These are phyloP conservation scores for Bertia moriformis DNA, from an alignment of 2,329 filamentous ascomycete genomes.

Conservation along the genomic window DNA sequence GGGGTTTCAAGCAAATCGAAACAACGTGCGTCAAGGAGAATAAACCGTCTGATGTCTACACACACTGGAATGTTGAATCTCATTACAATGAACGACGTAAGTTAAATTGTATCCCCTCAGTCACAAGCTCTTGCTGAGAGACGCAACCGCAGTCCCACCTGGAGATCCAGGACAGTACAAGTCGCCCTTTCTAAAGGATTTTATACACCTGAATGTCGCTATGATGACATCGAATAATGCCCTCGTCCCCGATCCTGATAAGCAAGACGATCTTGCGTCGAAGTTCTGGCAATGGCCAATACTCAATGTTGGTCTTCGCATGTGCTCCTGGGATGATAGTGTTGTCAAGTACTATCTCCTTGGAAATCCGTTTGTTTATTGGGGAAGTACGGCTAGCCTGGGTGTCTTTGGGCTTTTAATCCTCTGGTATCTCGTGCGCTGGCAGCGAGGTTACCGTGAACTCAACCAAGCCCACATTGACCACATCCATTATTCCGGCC, in stretches of 20 bases:
- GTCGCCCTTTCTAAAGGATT: slow-evolving; percentile 94
- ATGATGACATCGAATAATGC: slow-evolving; percentile 99
- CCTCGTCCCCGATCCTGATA: slow-evolving; percentile 90
- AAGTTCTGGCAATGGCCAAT: slow-evolving; percentile 98
- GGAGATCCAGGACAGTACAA: slow-evolving; percentile 84
- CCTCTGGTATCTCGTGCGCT: slow-evolving; percentile 76
- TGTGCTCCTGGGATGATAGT: slow-evolving; percentile 95
- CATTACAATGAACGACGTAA: slow-evolving; percentile 86
- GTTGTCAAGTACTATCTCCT: slow-evolving; percentile 97
- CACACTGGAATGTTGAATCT: slow-evolving; percentile 96
- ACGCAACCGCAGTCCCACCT: slow-evolving; percentile 51
- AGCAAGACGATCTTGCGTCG: slow-evolving; percentile 94
- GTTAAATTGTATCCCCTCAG: slow-evolving; percentile 16
- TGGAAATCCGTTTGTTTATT: slow-evolving; percentile 91
- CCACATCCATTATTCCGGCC: slow-evolving; percentile 80
- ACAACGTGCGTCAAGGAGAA: slow-evolving; percentile 89
- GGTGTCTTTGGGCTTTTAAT: slow-evolving; percentile 59
- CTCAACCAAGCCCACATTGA: slow-evolving; percentile 70
- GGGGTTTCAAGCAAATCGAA: slow-evolving; percentile 99
- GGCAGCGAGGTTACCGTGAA: slow-evolving; percentile 87
- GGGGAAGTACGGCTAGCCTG: slow-evolving; percentile 74
- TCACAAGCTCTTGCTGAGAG: too few species aligned
- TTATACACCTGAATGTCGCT: slow-evolving; percentile 92
- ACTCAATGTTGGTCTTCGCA: slow-evolving; percentile 83
- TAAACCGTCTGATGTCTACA: slow-evolving; percentile 83